These are phyloP conservation scores for Akanthomyces muscarius DNA, from an alignment of 2,329 filamentous ascomycete species.

Conservation along the genomic window DNA sequence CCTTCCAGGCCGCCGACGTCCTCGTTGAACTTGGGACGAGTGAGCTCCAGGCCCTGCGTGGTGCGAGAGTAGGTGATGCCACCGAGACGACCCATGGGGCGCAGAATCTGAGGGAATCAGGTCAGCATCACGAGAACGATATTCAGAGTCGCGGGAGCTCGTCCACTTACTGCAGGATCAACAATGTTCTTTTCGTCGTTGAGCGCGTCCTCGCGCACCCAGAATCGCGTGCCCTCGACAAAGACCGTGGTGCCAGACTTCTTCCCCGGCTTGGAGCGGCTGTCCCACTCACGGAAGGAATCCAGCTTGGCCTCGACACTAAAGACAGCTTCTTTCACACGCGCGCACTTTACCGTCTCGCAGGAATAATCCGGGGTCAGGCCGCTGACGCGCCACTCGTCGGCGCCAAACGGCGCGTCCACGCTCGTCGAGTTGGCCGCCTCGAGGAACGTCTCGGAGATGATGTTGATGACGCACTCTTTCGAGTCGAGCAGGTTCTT, in stretches of 20 bases:
- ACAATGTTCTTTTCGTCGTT: conserved; percentile 72
- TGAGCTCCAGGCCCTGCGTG: conserved; percentile 68
- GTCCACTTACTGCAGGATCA: conserved; percentile 58
- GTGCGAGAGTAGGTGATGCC: conserved; percentile 79
- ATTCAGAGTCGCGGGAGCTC: not conserved
- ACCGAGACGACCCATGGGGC: conserved; percentile 73
- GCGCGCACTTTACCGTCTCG: conserved; percentile 61
- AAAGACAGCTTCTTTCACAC: conserved; percentile 80
- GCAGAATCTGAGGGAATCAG: conserved; percentile 51
- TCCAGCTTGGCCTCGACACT: conserved; percentile 77
- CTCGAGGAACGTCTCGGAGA: conserved; percentile 79
- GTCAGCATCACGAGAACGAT: not conserved
- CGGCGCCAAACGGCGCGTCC: conserved; percentile 71
- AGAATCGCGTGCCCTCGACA: conserved; percentile 81
- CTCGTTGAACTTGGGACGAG: conserved; percentile 54
- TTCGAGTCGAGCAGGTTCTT: conserved; percentile 65
- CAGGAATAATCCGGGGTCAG: conserved; percentile 65
- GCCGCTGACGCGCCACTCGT: conserved; percentile 77
- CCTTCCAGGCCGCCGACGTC: conserved; percentile 52
- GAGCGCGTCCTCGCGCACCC: conserved; percentile 83
- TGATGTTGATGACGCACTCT: conserved; percentile 84
- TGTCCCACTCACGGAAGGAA: conserved; percentile 73
- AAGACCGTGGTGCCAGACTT: conserved; percentile 72
- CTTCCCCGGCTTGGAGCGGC: conserved; percentile 63
- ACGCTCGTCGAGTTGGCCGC: conserved; percentile 79